A percentile compares a stretch with the other conserved stretches of the same genome.
Evolutionary conservation across 129 eudicot species (phyloP).

Genomic region (Erigeron canadensis): DNA sequence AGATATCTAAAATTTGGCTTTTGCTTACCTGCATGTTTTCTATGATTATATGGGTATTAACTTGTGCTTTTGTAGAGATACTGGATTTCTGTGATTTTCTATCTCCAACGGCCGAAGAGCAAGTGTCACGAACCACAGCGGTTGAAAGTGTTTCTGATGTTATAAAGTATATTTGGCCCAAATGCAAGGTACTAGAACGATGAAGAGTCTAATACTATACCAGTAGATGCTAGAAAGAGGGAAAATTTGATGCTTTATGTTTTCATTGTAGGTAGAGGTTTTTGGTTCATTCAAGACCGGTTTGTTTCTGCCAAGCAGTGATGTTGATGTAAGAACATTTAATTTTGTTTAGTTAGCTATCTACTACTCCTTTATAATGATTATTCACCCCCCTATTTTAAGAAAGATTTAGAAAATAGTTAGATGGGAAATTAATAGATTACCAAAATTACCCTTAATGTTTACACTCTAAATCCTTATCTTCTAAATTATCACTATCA

Average conservation of each 20-base stretch:
- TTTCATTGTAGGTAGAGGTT: constrained; percentile 67
- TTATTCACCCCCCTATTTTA: too few species aligned
- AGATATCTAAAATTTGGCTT: too few species aligned
- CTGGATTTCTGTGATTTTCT: constrained; percentile 89
- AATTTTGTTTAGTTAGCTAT: background rate
- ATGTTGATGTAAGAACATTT: constrained; percentile 69
- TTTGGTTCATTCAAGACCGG: constrained; percentile 96
- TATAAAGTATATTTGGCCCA: constrained; percentile 83
- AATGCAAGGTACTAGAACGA: constrained; percentile 49
- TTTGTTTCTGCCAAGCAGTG: constrained; percentile 84
- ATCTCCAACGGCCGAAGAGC: constrained; percentile 89
- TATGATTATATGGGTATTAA: background rate
- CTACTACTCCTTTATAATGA: too few species aligned
- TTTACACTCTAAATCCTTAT: too few species aligned
- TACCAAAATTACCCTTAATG: too few species aligned
- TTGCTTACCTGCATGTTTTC: too few species aligned
- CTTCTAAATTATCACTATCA: too few species aligned
- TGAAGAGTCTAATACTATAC: background rate
- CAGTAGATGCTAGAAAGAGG: background rate
- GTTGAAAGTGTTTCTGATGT: constrained; percentile 75
- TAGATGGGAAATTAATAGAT: too few species aligned
- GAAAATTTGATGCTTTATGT: constrained; percentile 6
- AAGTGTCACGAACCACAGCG: constrained; percentile 63
- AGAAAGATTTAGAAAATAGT: too few species aligned
- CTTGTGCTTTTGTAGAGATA: constrained; percentile 51